These are phyloP conservation scores for Insectozyma bohioensis DNA, from an alignment of 1,139 yeast genomes.

Conservation along the genomic window DNA sequence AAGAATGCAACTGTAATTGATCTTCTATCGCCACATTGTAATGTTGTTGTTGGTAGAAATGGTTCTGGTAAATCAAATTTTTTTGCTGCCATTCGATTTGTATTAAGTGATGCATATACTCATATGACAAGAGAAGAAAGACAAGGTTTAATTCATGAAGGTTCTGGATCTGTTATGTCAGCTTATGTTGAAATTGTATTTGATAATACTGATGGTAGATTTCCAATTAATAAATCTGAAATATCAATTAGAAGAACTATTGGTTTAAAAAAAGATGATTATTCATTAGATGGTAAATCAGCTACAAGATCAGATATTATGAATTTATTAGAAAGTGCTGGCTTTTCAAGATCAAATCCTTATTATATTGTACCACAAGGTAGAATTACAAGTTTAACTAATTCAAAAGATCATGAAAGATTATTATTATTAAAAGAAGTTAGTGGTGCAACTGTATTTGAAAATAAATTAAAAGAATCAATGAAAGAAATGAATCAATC, in stretches of 20 bases:
- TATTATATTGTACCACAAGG: constrained; percentile 98
- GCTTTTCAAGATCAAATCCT: constrained; percentile 87
- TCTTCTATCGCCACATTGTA: constrained; percentile 74
- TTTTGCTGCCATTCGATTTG: constrained; percentile 94
- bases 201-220: constrained; percentile 75
- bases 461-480: constrained; percentile 75
- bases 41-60: constrained; percentile 91
- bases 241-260: constrained; percentile 82
- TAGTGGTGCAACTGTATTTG: constrained; percentile 94
- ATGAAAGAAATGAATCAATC: constrained; percentile 77
- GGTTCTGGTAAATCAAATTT: constrained; percentile 97
- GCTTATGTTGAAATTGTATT: constrained; percentile 90
- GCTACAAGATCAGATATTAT: constrained; percentile 81
- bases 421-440: constrained; percentile 81
- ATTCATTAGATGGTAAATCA: constrained; percentile 73
- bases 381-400: constrained; percentile 77
- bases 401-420: constrained; percentile 84
- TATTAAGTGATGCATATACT: constrained; percentile 85
- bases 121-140: constrained; percentile 88
- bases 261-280: constrained; percentile 90
- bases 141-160: constrained; percentile 85
- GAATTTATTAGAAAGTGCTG: constrained; percentile 87
- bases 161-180: constrained; percentile 88
- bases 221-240: constrained; percentile 69
- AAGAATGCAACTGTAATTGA: constrained; percentile 81